Conservation (phyloP, 164 flowering plant genomes). For the Stephania cephalantha region DNA sequence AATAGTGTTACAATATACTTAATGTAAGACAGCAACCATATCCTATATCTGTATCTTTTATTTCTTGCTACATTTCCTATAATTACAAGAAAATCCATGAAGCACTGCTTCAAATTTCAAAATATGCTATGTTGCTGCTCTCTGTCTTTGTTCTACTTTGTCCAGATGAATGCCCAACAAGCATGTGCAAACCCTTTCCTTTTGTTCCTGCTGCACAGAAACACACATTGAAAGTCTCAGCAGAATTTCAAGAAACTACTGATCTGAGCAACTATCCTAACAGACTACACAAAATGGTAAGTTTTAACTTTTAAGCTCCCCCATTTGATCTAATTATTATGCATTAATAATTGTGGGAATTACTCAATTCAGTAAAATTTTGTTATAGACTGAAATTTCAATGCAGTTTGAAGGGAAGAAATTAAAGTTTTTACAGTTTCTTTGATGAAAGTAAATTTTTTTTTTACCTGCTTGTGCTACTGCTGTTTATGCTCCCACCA, state of each 20-base stretch:
- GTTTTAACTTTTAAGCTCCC: not conserved
- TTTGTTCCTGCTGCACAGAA: constrained; percentile 21
- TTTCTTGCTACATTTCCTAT: not conserved
- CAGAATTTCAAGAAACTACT: not conserved
- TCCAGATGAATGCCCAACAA: constrained; percentile 35
- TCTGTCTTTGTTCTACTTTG: constrained; percentile 25
- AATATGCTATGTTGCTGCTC: constrained; percentile 13
- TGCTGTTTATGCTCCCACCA: constrained; percentile 14
- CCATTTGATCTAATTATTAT: not conserved
- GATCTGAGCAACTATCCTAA: not conserved
- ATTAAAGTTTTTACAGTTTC: no score
- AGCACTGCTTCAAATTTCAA: constrained; percentile 10
- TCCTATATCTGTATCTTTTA: not conserved
- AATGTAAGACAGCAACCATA: not conserved
- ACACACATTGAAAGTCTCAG: constrained; percentile 4
- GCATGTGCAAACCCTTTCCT: constrained; percentile 15
- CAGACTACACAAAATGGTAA: not conserved
- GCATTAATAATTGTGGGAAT: not conserved
- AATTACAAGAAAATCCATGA: constrained; percentile 5
- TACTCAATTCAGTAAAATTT: no score
- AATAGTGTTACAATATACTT: not conserved
- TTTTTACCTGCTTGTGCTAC: constrained; percentile 19
- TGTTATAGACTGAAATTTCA: no score
- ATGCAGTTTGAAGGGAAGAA: no score
- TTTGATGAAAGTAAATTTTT: not conserved